phyloP scores from a whole-genome alignment of 805 yeast species.

The Candida peoriensis region DNA sequence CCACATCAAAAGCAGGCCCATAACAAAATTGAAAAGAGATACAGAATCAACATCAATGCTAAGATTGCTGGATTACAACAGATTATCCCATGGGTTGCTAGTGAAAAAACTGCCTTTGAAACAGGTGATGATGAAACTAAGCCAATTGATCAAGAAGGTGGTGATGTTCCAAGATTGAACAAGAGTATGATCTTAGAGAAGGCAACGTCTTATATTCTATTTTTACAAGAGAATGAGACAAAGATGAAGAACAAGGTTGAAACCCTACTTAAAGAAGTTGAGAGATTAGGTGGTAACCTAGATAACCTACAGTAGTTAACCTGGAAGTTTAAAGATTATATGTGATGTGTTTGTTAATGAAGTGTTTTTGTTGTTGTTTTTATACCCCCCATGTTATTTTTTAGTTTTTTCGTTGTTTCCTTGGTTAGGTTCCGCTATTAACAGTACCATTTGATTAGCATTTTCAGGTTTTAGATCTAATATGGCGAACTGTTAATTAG shows the following conservation, averaged over 20 bases:
- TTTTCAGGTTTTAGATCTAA: no score
- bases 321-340: no score
- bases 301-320: no score
- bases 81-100: conserved; percentile 62
- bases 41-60: conserved; percentile 66
- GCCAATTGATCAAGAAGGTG: conserved; percentile 9
- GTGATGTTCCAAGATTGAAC: conserved; percentile 41
- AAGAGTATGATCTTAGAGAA: conserved; percentile 65
- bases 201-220: conserved; percentile 57
- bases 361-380: no score
- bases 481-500: no score
- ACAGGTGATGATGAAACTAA: conserved; percentile 24
- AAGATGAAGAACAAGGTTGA: conserved; percentile 29
- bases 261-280: conserved; percentile 22
- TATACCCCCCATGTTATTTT: no score
- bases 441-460: no score
- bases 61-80: conserved; percentile 64
- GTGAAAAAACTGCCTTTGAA: conserved; percentile 59
- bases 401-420: no score
- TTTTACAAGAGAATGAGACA: conserved; percentile 45
- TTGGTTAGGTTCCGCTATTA: no score
- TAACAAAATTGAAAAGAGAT: conserved; percentile 66
- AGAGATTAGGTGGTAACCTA: conserved; percentile 20
- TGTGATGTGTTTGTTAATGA: no score
- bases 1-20: conserved; percentile 65